Percentiles rank a stretch among this genome's conserved stretches.
phyloP scores from a whole-genome alignment of 768 basidiomycete species.

The Ramaria sp. region DNA sequence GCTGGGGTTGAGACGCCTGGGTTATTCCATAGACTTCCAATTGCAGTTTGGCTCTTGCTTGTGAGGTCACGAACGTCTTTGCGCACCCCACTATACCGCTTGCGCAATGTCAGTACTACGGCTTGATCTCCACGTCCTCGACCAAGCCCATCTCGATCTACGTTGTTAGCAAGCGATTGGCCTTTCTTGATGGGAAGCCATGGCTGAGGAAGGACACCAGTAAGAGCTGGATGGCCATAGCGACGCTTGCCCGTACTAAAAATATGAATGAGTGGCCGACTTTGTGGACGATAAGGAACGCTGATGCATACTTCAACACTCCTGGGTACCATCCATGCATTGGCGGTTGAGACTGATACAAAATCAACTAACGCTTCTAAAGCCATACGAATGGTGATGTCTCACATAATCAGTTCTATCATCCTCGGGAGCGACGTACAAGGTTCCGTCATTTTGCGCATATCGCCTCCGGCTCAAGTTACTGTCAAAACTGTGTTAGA shows the following conservation, averaged over 20 bases:
- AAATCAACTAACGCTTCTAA: slow-evolving; percentile 3
- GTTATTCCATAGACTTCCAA: slow-evolving; percentile 1
- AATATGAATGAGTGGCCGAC: not conserved
- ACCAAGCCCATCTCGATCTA: slow-evolving; percentile 22
- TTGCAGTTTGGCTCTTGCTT: slow-evolving; percentile 10
- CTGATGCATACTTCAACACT: slow-evolving; percentile 63
- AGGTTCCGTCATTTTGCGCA: slow-evolving; percentile 84
- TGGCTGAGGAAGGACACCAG: slow-evolving; percentile 85
- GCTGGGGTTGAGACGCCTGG: slow-evolving; percentile 14
- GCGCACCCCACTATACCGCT: slow-evolving; percentile 48
- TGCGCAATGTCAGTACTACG: slow-evolving; percentile 73
- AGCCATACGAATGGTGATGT: too few species aligned
- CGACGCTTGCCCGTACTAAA: slow-evolving; percentile 83
- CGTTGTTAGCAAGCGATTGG: slow-evolving; percentile 54
- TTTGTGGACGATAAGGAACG: not conserved
- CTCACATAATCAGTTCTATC: slow-evolving; percentile 81
- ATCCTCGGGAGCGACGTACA: slow-evolving; percentile 94
- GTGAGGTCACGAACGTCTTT: slow-evolving; percentile 19
- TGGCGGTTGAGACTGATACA: slow-evolving; percentile 77
- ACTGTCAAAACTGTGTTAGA: slow-evolving; percentile 24
- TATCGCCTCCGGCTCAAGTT: slow-evolving; percentile 82
- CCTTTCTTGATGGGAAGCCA: slow-evolving; percentile 90
- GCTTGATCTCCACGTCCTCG: slow-evolving; percentile 37
- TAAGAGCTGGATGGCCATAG: slow-evolving; percentile 91
- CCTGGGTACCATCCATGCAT: slow-evolving; percentile 94